phyloP scores from a whole-genome alignment of 169 alveolate genomes.

The Babesia bigemina region DNA sequence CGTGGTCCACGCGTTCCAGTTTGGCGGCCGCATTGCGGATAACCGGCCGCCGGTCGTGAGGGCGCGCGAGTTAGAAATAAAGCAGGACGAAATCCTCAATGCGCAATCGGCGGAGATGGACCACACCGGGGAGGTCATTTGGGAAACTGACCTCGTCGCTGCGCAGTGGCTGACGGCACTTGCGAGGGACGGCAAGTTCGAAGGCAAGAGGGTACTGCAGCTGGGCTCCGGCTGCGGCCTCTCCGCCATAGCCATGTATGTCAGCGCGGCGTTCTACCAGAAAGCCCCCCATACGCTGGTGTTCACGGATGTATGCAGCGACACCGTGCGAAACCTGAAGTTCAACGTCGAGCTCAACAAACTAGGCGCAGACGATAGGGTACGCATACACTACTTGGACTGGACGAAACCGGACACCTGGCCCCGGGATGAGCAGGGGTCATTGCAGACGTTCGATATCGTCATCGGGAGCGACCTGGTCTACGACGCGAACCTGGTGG shows the following conservation, averaged over 20 bases:
- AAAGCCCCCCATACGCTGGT: conserved; percentile 28
- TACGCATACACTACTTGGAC: conserved; percentile 47
- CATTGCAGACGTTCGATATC: conserved; percentile 46
- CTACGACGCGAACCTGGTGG: conserved; percentile 65
- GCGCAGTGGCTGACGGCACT: conserved; percentile 70
- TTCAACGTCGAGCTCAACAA: conserved; percentile 66
- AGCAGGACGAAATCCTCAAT: conserved; percentile 39
- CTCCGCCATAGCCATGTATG: conserved; percentile 59
- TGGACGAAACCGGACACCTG: conserved; percentile 57
- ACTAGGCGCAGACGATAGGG: conserved; percentile 19
- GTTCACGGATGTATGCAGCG: conserved; percentile 64
- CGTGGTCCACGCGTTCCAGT: conserved; percentile 4
- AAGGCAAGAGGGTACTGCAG: conserved; percentile 64
- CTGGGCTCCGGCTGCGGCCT: conserved; percentile 78
- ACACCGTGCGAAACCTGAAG: conserved; percentile 65
- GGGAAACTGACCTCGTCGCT: conserved; percentile 73
- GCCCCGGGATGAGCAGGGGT: conserved; percentile 21
- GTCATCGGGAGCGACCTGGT: conserved; percentile 78
- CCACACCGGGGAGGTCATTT: conserved; percentile 70
- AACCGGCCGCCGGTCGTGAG: conserved; percentile 8
- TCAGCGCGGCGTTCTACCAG: conserved; percentile 19
- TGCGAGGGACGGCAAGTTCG: conserved; percentile 36
- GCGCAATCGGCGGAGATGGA: conserved; percentile 54
- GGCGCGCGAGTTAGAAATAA: conserved; percentile 45
- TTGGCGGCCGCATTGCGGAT: neutral